These are phyloP conservation scores for Pichia heedii DNA, from an alignment of 805 yeast genomes.

Conservation along the genomic window DNA sequence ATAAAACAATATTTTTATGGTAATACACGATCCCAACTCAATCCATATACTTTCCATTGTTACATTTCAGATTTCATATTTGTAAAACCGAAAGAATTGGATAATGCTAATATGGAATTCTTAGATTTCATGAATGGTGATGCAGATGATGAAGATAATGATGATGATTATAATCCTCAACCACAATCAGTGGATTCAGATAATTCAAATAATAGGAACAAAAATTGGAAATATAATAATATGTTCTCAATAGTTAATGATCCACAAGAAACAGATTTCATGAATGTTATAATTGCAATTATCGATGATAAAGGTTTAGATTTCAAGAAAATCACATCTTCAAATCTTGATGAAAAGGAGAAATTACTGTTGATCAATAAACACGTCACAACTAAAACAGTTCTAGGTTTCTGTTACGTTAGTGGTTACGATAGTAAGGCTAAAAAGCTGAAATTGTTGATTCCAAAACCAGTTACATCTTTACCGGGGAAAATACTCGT, in stretches of 20 bases:
- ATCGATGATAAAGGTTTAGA: conserved; percentile 19
- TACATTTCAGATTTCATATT: conserved; percentile 53
- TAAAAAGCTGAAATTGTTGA: conserved; percentile 55
- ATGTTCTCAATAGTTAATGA: conserved; percentile 10
- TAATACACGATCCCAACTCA: conserved; percentile 48
- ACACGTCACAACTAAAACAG: conserved; percentile 20
- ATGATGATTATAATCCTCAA: conserved; percentile 29
- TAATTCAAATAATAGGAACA: background rate
- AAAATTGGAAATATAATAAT: conserved; percentile 5
- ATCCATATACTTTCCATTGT: conserved; percentile 80
- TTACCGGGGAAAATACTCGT: conserved; percentile 69
- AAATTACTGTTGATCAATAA: conserved; percentile 9
- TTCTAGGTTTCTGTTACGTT: conserved; percentile 72
- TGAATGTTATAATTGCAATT: conserved; percentile 54
- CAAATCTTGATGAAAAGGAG: conserved; percentile 21
- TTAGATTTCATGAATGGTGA: conserved; percentile 21
- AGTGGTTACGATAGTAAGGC: conserved; percentile 56
- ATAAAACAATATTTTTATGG: conserved; percentile 92
- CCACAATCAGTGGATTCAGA: background rate
- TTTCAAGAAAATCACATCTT: conserved; percentile 1
- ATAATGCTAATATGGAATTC: conserved; percentile 14
- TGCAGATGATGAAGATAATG: conserved; percentile 12
- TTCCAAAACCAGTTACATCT: conserved; percentile 77
- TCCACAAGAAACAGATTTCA: conserved; percentile 38
- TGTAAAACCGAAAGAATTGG: conserved; percentile 41